Evolutionary conservation across 1,284 basidiomycete genomes (phyloP).

Genomic region (Inonotus hispidus): DNA sequence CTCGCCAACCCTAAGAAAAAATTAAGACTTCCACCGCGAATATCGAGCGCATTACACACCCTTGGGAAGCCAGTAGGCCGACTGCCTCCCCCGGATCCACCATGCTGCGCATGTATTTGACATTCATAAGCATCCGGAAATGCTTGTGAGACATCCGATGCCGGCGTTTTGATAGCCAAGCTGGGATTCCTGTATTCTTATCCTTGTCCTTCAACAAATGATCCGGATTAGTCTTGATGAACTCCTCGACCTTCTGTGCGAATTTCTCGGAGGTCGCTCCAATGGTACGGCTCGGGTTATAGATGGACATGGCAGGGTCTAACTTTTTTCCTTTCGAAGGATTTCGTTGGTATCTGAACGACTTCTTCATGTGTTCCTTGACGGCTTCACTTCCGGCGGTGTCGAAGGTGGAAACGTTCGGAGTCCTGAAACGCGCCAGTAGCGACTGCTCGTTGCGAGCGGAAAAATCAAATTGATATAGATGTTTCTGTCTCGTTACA

Average conservation of each 20-base stretch:
- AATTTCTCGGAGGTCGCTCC: constrained; percentile 94
- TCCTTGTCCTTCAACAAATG: constrained; percentile 65
- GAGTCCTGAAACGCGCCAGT: constrained; percentile 69
- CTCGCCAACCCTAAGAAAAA: constrained; percentile 77
- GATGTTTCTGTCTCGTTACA: constrained; percentile 92
- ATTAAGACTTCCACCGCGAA: constrained; percentile 11
- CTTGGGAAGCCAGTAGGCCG: constrained; percentile 95
- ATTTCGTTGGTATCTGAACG: constrained; percentile 65
- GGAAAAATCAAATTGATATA: constrained; percentile 91
- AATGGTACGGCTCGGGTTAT: constrained; percentile 75
- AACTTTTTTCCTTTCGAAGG: constrained; percentile 49
- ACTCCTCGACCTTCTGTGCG: constrained; percentile 76
- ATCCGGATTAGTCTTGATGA: constrained; percentile 76
- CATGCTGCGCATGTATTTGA: constrained; percentile 89
- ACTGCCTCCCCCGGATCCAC: constrained; percentile 98
- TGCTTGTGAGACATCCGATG: constrained; percentile 50
- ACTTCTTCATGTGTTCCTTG: constrained; percentile 81
- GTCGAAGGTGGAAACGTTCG: constrained; percentile 53
- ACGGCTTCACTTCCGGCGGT: constrained; percentile 59
- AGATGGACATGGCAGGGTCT: constrained; percentile 74
- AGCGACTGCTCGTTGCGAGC: constrained; percentile 84
- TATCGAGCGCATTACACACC: constrained; percentile 45
- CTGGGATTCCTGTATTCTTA: constrained; percentile 41
- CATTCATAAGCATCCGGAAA: constrained; percentile 80
- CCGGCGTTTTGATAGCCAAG: constrained; percentile 38